Conservation (phyloP, 768 basidiomycete genomes). For the Cyclocybe cylindracea region DNA sequence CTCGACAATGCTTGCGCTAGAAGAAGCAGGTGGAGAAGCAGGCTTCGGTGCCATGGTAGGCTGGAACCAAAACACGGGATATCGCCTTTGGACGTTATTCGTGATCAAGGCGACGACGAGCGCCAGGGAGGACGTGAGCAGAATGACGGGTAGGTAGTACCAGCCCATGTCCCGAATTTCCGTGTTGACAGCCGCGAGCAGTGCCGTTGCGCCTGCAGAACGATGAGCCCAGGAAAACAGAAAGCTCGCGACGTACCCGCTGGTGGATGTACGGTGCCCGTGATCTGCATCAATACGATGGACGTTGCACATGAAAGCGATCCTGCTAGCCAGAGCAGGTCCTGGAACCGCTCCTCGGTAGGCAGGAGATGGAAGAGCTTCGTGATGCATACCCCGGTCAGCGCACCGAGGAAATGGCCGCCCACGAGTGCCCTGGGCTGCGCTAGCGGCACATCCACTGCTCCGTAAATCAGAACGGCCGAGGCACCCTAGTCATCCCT, state of each 20-base stretch:
- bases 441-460: slow-evolving; percentile 51
- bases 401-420: slow-evolving; percentile 52
- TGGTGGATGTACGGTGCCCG: slow-evolving; percentile 53
- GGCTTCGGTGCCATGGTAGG: slow-evolving; percentile 3
- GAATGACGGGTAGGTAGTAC: slow-evolving; percentile 54
- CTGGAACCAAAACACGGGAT: slow-evolving; percentile 49
- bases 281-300: slow-evolving; percentile 53
- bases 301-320: slow-evolving; percentile 43
- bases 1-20: neutral
- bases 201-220: slow-evolving; percentile 48
- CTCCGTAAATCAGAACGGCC: slow-evolving; percentile 55
- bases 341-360: slow-evolving; percentile 38
- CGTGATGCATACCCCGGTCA: slow-evolving; percentile 50
- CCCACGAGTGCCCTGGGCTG: slow-evolving; percentile 54
- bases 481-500: slow-evolving; percentile 45
- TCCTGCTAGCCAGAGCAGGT: slow-evolving; percentile 51
- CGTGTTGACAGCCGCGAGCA: slow-evolving; percentile 45
- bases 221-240: neutral
- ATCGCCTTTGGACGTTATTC: slow-evolving; percentile 54
- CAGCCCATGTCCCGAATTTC: slow-evolving; percentile 46
- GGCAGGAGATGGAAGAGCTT: slow-evolving; percentile 51
- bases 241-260: slow-evolving; percentile 33
- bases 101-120: slow-evolving; percentile 45
- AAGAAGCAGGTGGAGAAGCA: too few relatives aligned
- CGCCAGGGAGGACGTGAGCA: slow-evolving; percentile 46